Base-by-base conservation (phyloP, 2,329 filamentous ascomycete genomes). In the Aureobasidium sp. region DNA sequence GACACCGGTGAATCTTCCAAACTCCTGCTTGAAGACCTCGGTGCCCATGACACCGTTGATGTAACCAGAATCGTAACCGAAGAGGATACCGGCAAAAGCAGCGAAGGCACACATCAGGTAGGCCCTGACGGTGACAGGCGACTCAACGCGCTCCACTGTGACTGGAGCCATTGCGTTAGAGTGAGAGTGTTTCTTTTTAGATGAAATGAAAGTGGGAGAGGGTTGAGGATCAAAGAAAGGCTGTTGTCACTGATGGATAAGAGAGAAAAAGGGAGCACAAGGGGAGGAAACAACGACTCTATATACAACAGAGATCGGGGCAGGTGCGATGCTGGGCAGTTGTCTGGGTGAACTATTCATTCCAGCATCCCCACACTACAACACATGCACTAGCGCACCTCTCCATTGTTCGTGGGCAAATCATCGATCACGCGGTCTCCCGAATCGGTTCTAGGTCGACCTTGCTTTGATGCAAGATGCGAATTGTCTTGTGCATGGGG, bases 21-120 rank as follows among this genome's bases (percentile, higher is more conserved):
- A 73, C 50, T 72, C 65, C 11, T 61, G 50, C 62, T 70, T 79
- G 72, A 82, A 82, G 67, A 75, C 76, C 16, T 70, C 64, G 74
- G 81, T 81, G 55, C 73, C 79, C 64, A 81, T 70, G 57, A 82
- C 79, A 65, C 78, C 78, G 66, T 73, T 76, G 71, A 82, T 82
- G 68, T 82, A 82, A 59, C 80, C 80, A 55, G 80, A 82, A 67
- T 85, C 82, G 68, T 82, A 84, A 62, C 82, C 82, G 68, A 84
- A 84, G 70, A 83, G 81, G 68, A 84, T 81, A 21, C 21, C 21
- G 21, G 21, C 21, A 21, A 21, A 21, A 1, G 21, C 21, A 21
- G 21, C 21, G 21, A 21, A 21, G 1, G 21, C 81, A 68, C 82
- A 84, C 74, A 85, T 81, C 39, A 84, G 66, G 71, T 84, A 85